A percentile compares a stretch with the other conserved stretches of the same genome.
Evolutionary conservation across 345 rosid species (phyloP).

Genomic region (Salix arbutifolia): DNA sequence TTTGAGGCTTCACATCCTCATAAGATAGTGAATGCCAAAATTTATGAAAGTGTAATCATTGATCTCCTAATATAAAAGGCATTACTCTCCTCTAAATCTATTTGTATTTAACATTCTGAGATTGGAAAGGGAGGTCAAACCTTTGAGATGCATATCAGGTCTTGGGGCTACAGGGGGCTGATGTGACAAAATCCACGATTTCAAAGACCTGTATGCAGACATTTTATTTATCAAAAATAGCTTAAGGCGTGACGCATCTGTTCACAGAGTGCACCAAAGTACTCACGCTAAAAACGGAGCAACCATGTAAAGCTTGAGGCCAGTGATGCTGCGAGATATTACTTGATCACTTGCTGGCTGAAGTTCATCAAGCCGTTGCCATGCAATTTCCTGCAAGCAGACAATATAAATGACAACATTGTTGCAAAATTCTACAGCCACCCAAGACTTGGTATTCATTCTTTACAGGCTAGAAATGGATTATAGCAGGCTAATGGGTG

Average conservation of each 20-base stretch:
- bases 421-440: not conserved
- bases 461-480: not conserved
- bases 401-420: not conserved
- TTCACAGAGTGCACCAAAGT: not conserved
- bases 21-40: not conserved
- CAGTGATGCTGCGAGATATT: conserved; percentile 78
- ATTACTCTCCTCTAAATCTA: not conserved
- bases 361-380: conserved; percentile 91
- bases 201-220: conserved; percentile 56
- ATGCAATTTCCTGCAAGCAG: conserved; percentile 78
- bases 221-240: conserved; percentile 1
- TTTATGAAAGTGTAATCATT: not conserved
- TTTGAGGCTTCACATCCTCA: not conserved
- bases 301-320: conserved; percentile 95
- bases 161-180: conserved; percentile 54
- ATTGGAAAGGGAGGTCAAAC: conserved; percentile 24
- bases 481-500: not conserved
- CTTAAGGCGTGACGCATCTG: not conserved
- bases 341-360: conserved; percentile 68
- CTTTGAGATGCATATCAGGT: conserved; percentile 62
- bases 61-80: not conserved
- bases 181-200: conserved; percentile 63
- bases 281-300: conserved; percentile 88
- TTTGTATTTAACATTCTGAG: not conserved
- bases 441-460: not conserved